These are phyloP conservation scores for Pichia ethanolica DNA, from an alignment of 805 yeast genomes.

Conservation along the genomic window DNA sequence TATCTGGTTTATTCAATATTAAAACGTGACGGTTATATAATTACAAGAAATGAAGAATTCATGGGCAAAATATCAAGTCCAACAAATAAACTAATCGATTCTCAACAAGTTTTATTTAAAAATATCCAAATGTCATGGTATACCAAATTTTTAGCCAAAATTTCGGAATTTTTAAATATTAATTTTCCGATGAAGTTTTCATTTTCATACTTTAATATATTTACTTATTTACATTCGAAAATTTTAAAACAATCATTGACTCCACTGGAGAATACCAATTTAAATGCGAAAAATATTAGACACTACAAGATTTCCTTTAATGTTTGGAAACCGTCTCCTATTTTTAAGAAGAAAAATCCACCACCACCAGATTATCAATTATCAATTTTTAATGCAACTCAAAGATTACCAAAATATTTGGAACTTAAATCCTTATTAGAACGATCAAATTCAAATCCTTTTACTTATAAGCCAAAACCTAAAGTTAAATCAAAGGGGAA, in stretches of 20 bases:
- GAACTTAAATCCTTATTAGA: constrained; percentile 35
- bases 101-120: neutral
- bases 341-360: constrained; percentile 64
- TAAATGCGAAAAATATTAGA: constrained; percentile 16
- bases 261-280: neutral
- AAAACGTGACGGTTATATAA: constrained; percentile 73
- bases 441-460: constrained; percentile 17
- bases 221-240: constrained; percentile 13
- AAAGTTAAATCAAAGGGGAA: neutral
- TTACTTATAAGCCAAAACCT: constrained; percentile 2
- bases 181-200: constrained; percentile 10
- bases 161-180: constrained; percentile 4
- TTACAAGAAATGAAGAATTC: constrained; percentile 27
- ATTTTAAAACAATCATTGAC: constrained; percentile 8
- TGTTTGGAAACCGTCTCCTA: constrained; percentile 78
- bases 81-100: neutral
- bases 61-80: neutral
- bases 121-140: constrained; percentile 8
- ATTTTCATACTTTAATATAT: constrained; percentile 14
- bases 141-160: constrained; percentile 2
- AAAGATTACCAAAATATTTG: constrained; percentile 38
- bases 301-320: constrained; percentile 40
- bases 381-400: constrained; percentile 44
- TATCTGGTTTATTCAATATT: constrained; percentile 67
- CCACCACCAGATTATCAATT: constrained; percentile 71